A percentile compares a stretch with the other conserved stretches of the same genome.
These are phyloP conservation scores for Dianthus caryophyllus DNA, from an alignment of 148 eudicot species.

Conservation along the genomic window DNA sequence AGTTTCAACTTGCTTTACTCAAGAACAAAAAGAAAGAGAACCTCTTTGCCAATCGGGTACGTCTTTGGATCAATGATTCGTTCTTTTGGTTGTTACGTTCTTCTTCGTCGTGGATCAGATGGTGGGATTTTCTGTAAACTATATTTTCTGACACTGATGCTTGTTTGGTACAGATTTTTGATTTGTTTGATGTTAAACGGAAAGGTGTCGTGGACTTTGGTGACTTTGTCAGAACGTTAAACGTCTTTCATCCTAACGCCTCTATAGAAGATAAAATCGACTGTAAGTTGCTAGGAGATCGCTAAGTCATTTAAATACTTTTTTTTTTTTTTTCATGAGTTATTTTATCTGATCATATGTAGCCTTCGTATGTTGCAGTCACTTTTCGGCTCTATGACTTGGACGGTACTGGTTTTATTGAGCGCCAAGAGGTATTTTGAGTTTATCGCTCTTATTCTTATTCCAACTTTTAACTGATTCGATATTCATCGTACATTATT, in stretches of 20 bases:
- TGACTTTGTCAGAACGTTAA: constrained; percentile 78
- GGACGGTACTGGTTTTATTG: constrained; percentile 83
- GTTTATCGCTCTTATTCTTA: background rate
- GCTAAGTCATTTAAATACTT: background rate
- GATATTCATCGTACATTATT: too few relatives aligned
- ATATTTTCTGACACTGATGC: background rate
- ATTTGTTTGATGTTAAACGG: constrained; percentile 77
- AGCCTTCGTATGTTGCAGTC: constrained; percentile 45
- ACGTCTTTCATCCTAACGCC: constrained; percentile 88
- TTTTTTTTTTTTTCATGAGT: background rate
- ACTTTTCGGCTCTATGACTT: constrained; percentile 86
- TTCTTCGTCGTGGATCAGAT: background rate
- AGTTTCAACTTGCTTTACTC: constrained; percentile 84
- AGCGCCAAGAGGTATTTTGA: constrained; percentile 74
- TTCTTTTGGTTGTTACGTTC: background rate
- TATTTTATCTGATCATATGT: constrained; percentile 6
- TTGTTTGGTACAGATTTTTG: constrained; percentile 63
- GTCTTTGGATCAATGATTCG: constrained; percentile 13
- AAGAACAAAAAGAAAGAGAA: constrained; percentile 89
- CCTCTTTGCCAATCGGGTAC: constrained; percentile 91
- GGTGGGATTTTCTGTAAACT: background rate
- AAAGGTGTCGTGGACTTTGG: constrained; percentile 91
- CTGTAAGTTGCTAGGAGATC: constrained; percentile 41
- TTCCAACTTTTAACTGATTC: background rate
- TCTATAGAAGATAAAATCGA: constrained; percentile 80